Evolutionary conservation across 306 rosid species (phyloP), one percentile per base, ranked within the genome.

Genomic region (Citrullus mucosospermus): DNA sequence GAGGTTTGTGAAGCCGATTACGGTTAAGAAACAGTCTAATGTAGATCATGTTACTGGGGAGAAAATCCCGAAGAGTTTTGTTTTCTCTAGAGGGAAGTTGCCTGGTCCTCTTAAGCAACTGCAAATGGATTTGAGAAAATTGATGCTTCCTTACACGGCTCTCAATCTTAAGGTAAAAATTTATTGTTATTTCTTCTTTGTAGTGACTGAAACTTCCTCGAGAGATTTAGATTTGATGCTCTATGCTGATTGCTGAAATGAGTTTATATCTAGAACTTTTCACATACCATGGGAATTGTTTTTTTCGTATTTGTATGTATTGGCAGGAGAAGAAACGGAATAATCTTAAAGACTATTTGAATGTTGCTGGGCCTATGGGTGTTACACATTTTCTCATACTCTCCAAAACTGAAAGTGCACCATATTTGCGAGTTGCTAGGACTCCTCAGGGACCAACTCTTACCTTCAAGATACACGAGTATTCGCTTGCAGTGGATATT

Each of bases 381-480:
- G 98, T 92, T 58, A 90, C 99, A 0, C 99, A 96, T 84, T 96
- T 96, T 84, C 90, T 96, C 87, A 90, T 96, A 44, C 80, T 96
- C 85, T 92, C 99, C 32, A 96, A 96, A 89, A 92, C 99, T 78
- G 80, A 85, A 57, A 28, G 88, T 51, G 80, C 91, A 8, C 90
- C 98, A 6, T 91, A 90, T 85, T 81, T 92, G 86, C 91, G 96
- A 81, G 98, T 92, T 46, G 99, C 91, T 55, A 92, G 91, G 75
- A 89, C 98, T 39, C 98, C 99, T 22, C 99, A 92, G 83, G 99
- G 99, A 18, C 97, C 98, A 16, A 92, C 99, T 77, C 97, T 92
- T 78, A 86, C 93, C 12, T 96, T 91, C 79, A 96, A 90, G 85
- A 88, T 96, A 81, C 76, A 86, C 1, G 90, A 91, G 77, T 96